Percentiles rank a stretch among this genome's conserved stretches.
These are phyloP conservation scores for Trypanosomatidae sp. DNA, from an alignment of 208 protist species.

Conservation along the genomic window DNA sequence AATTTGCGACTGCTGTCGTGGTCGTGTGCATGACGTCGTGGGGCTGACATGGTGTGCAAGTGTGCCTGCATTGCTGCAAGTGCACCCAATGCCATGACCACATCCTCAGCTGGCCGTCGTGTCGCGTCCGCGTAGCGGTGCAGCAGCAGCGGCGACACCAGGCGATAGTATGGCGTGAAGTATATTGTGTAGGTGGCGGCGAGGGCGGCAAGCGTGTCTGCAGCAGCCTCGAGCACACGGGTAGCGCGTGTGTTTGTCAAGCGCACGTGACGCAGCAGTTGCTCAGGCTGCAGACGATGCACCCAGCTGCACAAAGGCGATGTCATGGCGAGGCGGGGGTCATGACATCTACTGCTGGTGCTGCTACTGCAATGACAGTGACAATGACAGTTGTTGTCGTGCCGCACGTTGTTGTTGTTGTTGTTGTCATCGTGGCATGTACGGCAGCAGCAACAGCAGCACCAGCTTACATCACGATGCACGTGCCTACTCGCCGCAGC, in stretches of 20 bases:
- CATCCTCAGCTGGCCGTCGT: constrained; percentile 37
- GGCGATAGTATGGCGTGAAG: constrained; percentile 31
- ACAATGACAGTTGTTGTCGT: no score
- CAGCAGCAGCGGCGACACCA: constrained; percentile 39
- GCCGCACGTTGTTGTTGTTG: no score
- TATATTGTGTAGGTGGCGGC: constrained; percentile 57
- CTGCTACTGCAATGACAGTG: no score
- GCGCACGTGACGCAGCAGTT: no score
- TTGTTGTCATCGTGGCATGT: constrained; percentile 57
- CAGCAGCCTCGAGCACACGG: constrained; percentile 38
- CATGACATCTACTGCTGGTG: no score
- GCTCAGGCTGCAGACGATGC: no score
- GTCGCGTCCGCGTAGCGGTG: constrained; percentile 25
- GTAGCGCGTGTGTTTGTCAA: no score
- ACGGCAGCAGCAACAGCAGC: constrained; percentile 1
- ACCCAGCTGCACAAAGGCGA: no score
- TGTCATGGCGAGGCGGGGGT: no score
- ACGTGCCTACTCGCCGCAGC: constrained; percentile 8
- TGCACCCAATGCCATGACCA: constrained; percentile 45
- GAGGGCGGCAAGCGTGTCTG: constrained; percentile 53
- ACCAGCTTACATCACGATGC: constrained; percentile 5
- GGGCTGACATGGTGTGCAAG: constrained; percentile 18
- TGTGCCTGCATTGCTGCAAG: constrained; percentile 38
- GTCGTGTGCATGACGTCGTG: no score
- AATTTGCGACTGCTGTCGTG: no score